phyloP scores from a whole-genome alignment of 176 grass and related monocot species.

The Musa itinerans region DNA sequence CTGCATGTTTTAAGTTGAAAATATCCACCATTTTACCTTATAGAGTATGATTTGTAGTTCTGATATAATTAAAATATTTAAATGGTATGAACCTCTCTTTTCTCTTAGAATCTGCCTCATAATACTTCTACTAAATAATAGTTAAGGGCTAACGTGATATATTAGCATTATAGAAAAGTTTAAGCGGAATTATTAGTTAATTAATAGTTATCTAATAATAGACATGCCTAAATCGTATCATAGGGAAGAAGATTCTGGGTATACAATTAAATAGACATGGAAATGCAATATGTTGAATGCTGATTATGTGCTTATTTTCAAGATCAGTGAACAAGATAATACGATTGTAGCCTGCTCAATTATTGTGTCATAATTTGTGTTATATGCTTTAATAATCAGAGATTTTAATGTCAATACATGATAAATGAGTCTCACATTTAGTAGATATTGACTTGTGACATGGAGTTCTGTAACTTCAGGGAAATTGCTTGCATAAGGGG shows the following conservation, averaged over 20 bases:
- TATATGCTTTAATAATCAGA: neutral
- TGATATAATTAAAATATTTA: neutral
- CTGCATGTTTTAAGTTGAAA: neutral
- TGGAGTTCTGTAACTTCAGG: conserved; percentile 39
- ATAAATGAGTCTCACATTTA: neutral
- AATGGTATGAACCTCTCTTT: neutral
- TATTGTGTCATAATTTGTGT: neutral
- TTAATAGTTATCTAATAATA: neutral
- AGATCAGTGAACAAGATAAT: neutral
- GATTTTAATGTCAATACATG: neutral
- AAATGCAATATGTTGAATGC: neutral
- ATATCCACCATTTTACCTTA: neutral
- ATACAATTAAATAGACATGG: neutral
- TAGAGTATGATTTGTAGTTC: neutral
- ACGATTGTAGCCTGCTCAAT: neutral
- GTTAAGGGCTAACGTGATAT: too few relatives aligned
- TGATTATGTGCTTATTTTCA: neutral
- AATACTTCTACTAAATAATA: too few relatives aligned
- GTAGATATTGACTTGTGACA: conserved; percentile 8
- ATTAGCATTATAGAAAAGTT: too few relatives aligned
- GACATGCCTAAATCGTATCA: neutral
- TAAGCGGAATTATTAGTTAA: too few relatives aligned
- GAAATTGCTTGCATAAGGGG: conserved; percentile 89
- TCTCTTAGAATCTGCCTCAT: too few relatives aligned
- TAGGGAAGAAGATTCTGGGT: too few relatives aligned